Evolutionary conservation across 352 stramenopile genomes (phyloP), one percentile per base, ranked within the genome.

Genomic region (Globisporangium ultimum): DNA sequence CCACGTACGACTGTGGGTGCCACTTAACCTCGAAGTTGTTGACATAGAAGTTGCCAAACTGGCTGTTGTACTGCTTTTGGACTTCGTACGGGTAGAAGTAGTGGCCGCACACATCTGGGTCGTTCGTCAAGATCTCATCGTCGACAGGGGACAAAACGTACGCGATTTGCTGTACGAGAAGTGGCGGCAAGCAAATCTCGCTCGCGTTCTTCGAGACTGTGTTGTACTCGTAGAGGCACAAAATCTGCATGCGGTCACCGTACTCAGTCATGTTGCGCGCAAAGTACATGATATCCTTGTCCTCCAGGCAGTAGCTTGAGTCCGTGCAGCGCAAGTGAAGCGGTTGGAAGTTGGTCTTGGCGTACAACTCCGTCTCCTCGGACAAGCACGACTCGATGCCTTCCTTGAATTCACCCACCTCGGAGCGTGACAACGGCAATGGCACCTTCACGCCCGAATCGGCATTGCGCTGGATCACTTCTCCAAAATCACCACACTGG

Each of bases 21-120:
- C 80, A 88, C 63, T 84, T 56, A 51, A 90, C 68, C 46, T 86
- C 71, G 55, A 87, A 88, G 57, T 82, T 79, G 70, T 88, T 87
- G 45, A 88, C 71, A 65, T 84, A 88, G 45, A 90, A 88, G 61
- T 78, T 75, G 53, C 76, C 70, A 47, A 90, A 87, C 48, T 75
- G 65, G 53, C 57, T 62, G 58, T 71, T 70, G 62, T 88, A 86
- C 58, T 77, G 65, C 61, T 78, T 74, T 53, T 73, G 66, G 53
- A 87, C 70, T 48, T 87, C 80, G 63, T 88, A 90, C 56, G 78
- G 80, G 64, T 88, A 85, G 38, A 88, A 84, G 70, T 90, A 90
- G 61, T 82, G 86, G 47, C 80, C 80, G 49, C 78, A 90, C 47
- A 84, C 70, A 48, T 90, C 76, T 36, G 72, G 72, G 64, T 88